Evolutionary conservation across 139 green algal genomes (phyloP).

Genomic region (Coelastrella sp.): DNA sequence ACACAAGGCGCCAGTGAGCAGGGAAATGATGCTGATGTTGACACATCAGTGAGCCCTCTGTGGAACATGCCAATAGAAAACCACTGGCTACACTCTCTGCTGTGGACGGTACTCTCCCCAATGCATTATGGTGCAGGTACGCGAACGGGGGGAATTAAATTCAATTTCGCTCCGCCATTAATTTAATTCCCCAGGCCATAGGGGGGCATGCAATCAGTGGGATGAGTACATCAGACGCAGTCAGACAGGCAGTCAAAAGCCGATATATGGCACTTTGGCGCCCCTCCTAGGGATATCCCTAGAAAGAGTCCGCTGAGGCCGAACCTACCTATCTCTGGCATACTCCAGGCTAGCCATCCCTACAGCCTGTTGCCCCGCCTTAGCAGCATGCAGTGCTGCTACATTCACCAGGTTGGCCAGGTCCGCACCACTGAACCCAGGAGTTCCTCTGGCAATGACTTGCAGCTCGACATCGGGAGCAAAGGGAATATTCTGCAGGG

Average conservation of each 20-base stretch:
- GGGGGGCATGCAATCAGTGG: background rate
- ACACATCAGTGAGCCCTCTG: too few species aligned
- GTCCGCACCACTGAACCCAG: slow-evolving; percentile 73
- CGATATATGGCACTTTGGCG: background rate
- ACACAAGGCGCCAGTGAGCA: too few species aligned
- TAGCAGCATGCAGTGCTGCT: slow-evolving; percentile 92
- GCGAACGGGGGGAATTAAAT: too few species aligned
- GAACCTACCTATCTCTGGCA: slow-evolving; percentile 38
- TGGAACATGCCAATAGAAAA: too few species aligned
- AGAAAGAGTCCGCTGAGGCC: background rate
- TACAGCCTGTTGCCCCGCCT: slow-evolving; percentile 56
- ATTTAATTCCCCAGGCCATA: too few species aligned
- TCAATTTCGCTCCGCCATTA: too few species aligned
- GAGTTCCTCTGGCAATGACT: slow-evolving; percentile 88
- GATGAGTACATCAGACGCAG: background rate
- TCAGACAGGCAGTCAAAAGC: background rate
- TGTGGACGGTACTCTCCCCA: too few species aligned
- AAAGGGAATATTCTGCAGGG: slow-evolving; percentile 65
- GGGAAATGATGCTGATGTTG: too few species aligned
- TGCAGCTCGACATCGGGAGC: slow-evolving; percentile 80
- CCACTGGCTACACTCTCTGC: too few species aligned
- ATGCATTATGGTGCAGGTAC: background rate
- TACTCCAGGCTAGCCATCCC: slow-evolving; percentile 65
- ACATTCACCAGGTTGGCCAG: slow-evolving; percentile 96
- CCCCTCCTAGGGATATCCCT: too few species aligned